Base-by-base conservation (phyloP, 2,329 filamentous ascomycete genomes). In the Monascus ruber region DNA sequence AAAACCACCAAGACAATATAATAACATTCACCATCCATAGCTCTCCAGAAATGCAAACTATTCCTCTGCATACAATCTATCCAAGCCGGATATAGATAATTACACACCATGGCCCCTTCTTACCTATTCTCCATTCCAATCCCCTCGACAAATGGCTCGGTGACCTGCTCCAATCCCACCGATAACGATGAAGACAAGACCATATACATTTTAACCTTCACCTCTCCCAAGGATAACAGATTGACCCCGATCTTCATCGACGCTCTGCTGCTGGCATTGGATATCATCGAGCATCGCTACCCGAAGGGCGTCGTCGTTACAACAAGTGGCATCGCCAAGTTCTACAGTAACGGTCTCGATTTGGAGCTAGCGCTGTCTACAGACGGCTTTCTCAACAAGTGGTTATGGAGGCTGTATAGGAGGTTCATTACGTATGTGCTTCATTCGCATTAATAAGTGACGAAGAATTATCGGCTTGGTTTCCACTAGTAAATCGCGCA, bases 331-430 rank as follows among this genome's bases (percentile, higher is more conserved):
- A 82, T 88, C 42, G 58, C 68, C 37, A 91, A 91, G 56, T 89
- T 89, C 69, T 91, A 83, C 66, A 81, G 74, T 59, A 89, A 89
- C 63, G 85, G 85, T 0, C 72, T 91, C n/a, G 83, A 91, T 58
- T 73, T 88, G 9, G 70, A 77, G 31, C 74, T 83, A 55, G 81
- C 78, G n/a, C 53, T 70, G 28, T 60, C 63, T 26, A 76, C 74
- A 1, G 70, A 76, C 1, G 70, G 69, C 3, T 89, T 83, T 66
- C 76, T 77, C 51, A 63, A 74, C 1, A 58, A 69, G 8, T 68
- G 69, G 37, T 62, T 87, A 7, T 87, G 79, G 62, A 66, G 67
- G 9, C 58, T 88, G 1, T 87, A 79, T 67, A 66, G 69, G 32
- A 70, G 81, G 5, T 63, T 87, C 26, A 54, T 83, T 43, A 80